Conservation (phyloP, 176 grass and related monocot species). For the Eleusine coracana region DNA sequence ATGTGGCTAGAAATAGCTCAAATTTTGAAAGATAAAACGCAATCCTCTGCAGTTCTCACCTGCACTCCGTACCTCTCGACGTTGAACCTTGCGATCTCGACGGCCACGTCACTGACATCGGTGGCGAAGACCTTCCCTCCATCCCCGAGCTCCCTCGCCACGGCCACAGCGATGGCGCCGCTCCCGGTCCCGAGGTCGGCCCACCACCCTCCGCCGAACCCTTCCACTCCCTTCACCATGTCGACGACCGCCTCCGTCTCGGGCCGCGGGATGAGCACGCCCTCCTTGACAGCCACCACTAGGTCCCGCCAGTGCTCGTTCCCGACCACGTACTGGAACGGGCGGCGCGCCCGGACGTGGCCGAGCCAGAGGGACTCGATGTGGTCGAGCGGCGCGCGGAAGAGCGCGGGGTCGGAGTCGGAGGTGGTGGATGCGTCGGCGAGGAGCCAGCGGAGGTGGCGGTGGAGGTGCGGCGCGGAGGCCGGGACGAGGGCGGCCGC, state of each 20-base stretch:
- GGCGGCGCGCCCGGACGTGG: constrained; percentile 54
- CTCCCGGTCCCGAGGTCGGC: constrained; percentile 87
- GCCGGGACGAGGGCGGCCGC: constrained; percentile 45
- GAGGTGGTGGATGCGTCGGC: constrained; percentile 44
- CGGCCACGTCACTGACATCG: constrained; percentile 67
- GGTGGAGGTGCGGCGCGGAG: constrained; percentile 61
- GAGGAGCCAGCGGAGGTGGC: constrained; percentile 84
- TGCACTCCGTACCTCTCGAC: constrained; percentile 68
- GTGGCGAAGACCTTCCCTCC: constrained; percentile 65
- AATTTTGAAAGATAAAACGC: background rate
- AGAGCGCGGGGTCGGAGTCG: constrained; percentile 6
- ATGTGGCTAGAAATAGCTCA: background rate
- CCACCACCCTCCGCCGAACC: constrained; percentile 64
- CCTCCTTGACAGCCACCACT: constrained; percentile 67
- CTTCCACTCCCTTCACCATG: constrained; percentile 48
- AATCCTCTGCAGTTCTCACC: constrained; percentile 39
- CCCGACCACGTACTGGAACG: constrained; percentile 92
- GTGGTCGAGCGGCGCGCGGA: constrained; percentile 56
- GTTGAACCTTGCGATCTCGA: constrained; percentile 60
- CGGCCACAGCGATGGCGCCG: constrained; percentile 72
- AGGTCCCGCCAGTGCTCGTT: constrained; percentile 94
- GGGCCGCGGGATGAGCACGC: constrained; percentile 84
- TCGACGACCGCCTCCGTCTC: constrained; percentile 89
- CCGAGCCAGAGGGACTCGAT: constrained; percentile 61
- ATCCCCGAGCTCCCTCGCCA: constrained; percentile 60